phyloP scores from a whole-genome alignment of 1,139 yeast genomes.

The Geotrichum siamense region DNA sequence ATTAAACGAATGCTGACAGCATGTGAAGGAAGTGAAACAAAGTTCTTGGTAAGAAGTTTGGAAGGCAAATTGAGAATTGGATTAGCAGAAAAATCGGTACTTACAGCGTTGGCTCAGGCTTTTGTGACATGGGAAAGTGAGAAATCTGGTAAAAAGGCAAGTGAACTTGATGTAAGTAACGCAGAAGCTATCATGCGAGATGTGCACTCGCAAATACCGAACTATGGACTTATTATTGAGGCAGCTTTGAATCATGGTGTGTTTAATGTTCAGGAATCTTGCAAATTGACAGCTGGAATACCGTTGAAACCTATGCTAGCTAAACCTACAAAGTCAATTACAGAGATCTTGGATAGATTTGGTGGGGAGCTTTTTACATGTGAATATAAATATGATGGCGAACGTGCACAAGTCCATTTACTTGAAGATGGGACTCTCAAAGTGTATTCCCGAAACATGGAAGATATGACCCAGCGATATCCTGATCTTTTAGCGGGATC shows the following conservation, averaged over 20 bases:
- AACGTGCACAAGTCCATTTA: slow-evolving; percentile 89
- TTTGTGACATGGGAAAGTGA: slow-evolving; percentile 52
- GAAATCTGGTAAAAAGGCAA: slow-evolving; percentile 24
- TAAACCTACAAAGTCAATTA: slow-evolving; percentile 88
- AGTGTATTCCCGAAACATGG: slow-evolving; percentile 89
- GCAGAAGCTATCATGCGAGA: slow-evolving; percentile 81
- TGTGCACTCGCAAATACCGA: slow-evolving; percentile 87
- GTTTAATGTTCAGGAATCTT: slow-evolving; percentile 53
- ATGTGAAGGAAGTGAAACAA: slow-evolving; percentile 83
- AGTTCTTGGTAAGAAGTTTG: slow-evolving; percentile 76
- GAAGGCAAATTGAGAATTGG: slow-evolving; percentile 94
- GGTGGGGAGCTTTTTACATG: slow-evolving; percentile 83
- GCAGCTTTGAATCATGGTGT: slow-evolving; percentile 65
- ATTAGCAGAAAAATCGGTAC: slow-evolving; percentile 85
- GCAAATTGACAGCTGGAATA: slow-evolving; percentile 80
- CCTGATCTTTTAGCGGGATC: slow-evolving; percentile 79
- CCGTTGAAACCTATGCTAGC: slow-evolving; percentile 98
- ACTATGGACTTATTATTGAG: slow-evolving; percentile 69
- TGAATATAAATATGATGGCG: slow-evolving; percentile 97
- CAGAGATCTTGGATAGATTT: slow-evolving; percentile 83
- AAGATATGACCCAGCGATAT: slow-evolving; percentile 92
- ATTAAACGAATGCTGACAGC: slow-evolving; percentile 83
- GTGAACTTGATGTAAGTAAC: slow-evolving; percentile 23
- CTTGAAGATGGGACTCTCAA: slow-evolving; percentile 57
- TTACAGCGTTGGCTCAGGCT: slow-evolving; percentile 79